These are phyloP conservation scores for Rhizopus sp. DNA, from an alignment of 371 early-diverging fungal species.

Conservation along the genomic window DNA sequence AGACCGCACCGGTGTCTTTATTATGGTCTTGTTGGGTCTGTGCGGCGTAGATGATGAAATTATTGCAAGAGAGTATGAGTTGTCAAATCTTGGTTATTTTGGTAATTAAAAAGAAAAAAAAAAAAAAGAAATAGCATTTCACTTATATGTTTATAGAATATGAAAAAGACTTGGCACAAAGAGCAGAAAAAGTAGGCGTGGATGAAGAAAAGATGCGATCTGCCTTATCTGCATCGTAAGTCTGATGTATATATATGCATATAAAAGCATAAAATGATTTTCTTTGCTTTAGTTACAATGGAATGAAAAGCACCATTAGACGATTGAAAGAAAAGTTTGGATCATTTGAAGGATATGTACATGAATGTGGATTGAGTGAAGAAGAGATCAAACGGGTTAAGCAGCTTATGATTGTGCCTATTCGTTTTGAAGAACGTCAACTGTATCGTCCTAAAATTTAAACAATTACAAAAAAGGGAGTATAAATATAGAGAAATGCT, in stretches of 20 bases:
- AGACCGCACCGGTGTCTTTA: constrained; percentile 82
- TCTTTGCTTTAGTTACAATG: constrained; percentile 18
- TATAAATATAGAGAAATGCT: not conserved
- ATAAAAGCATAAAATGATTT: not conserved
- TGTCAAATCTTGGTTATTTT: constrained; percentile 40
- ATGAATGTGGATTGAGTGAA: constrained; percentile 25
- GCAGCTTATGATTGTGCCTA: constrained; percentile 34
- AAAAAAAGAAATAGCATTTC: not conserved
- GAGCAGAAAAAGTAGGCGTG: constrained; percentile 21
- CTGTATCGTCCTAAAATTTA: constrained; percentile 35
- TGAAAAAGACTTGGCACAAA: constrained; percentile 17
- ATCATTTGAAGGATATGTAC: constrained; percentile 35
- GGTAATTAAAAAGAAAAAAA: constrained; percentile 17
- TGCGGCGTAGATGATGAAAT: constrained; percentile 71
- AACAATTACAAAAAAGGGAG: constrained; percentile 1
- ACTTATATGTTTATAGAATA: constrained; percentile 3
- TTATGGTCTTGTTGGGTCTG: constrained; percentile 66
- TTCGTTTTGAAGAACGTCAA: constrained; percentile 41
- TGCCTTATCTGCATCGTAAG: constrained; percentile 44
- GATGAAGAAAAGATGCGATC: constrained; percentile 33
- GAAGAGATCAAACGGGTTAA: constrained; percentile 26
- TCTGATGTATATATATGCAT: not conserved
- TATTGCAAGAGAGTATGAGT: constrained; percentile 74
- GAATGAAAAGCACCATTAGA: constrained; percentile 27
- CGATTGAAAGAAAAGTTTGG: constrained; percentile 31